Base-by-base conservation (phyloP, 139 green algal species). In the Picochlorum costavermella region DNA sequence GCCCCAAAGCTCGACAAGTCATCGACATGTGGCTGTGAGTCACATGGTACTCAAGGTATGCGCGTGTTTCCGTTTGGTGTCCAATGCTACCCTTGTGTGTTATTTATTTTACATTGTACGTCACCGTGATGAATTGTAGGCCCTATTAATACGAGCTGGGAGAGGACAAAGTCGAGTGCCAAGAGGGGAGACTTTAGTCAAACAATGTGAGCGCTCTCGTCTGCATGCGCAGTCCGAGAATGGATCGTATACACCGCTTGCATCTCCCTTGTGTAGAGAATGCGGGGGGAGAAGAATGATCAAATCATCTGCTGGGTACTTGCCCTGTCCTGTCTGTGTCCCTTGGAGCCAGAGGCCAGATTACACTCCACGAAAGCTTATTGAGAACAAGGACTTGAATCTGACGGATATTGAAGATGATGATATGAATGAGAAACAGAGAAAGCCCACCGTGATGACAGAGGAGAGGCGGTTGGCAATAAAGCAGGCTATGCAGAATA, bases 401-500 rank as follows among this genome's bases (percentile, higher is more conserved):
- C 6, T 70, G 20, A 60, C 25, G 20, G 26, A 23, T 36, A 37
- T 56, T 1, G 48, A 64, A 44, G 53, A 45, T 33, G 43, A 62
- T 20, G n/a, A 30, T 16, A 44, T 0, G 3, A 17, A 6, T 20
- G 49, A 43, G 50, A 40, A 40, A 2, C 20, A 36, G 11, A 55
- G 64, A 51, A 48, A 58, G 28, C 31, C 20, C 26, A 31, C 61
- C 14, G 62, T 51, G 3, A 77, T 77, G 71, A 53, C 71, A 6
- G 60, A 61, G 10, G 48, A 60, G 30, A 16, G 45, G 17, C 45
- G 61, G 14, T 45, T 60, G 25, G 71, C 71, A 20, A 77, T 77
- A 28, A 64, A 48, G 28, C 37, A 60, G 0, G 64, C 20, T 5
- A n/a, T 68, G 50, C 60, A 61, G 49, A 53, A 43, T 29, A 57